phyloP scores from a whole-genome alignment of 225 moss, liverwort and hornwort species.

The Pleurozium schreberi region DNA sequence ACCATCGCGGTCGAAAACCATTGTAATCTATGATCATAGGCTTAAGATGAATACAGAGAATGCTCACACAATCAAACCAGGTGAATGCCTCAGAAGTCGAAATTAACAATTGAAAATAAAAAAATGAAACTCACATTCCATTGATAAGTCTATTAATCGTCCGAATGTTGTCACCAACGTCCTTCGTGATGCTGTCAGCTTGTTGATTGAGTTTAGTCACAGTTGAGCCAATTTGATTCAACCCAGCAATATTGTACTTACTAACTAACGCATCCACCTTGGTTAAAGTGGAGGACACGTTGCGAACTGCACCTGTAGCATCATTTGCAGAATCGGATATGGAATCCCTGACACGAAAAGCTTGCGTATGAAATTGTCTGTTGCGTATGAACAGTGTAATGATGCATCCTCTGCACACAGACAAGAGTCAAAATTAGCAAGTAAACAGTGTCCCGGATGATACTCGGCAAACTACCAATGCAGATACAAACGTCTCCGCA shows the following conservation, averaged over 20 bases:
- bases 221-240: conserved; percentile 24
- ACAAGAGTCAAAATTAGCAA: not conserved
- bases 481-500: not conserved
- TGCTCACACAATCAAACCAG: not conserved
- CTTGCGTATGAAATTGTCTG: conserved; percentile 44
- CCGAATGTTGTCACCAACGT: conserved; percentile 22
- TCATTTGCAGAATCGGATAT: conserved; percentile 24
- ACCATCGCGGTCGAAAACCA: too few species aligned
- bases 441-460: not conserved
- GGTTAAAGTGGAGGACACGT: conserved; percentile 29
- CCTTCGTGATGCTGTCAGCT: conserved; percentile 31
- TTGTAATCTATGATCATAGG: not conserved
- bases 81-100: not conserved
- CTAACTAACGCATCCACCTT: conserved; percentile 24
- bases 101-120: not conserved
- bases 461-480: not conserved
- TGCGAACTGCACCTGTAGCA: conserved; percentile 38
- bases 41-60: not conserved
- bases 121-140: conserved; percentile 44
- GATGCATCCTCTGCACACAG: conserved; percentile 39
- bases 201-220: conserved; percentile 24
- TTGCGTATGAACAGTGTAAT: conserved; percentile 47
- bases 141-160: conserved; percentile 33
- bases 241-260: conserved; percentile 24
- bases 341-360: conserved; percentile 30